Evolutionary conservation across 192 early-diverging fungal genomes (phyloP), one percentile per base, ranked within the genome.

Genomic region (Nowakowskiella sp.): DNA sequence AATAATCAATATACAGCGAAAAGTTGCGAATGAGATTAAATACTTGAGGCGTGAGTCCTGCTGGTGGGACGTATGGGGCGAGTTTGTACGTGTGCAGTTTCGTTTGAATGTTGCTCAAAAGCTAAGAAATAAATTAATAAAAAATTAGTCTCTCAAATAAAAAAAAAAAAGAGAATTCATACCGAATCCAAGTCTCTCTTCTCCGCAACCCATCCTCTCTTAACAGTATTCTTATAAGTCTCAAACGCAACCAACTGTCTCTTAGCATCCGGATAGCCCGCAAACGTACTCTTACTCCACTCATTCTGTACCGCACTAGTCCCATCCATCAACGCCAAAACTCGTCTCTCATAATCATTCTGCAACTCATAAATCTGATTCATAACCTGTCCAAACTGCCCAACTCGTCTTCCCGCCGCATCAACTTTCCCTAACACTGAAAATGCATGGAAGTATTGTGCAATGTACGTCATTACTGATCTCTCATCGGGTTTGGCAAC

Each of bases 371-470:
- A 97, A 10, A 80, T 79, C 4, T 88, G 86, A 47, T 82, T 81
- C 78, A 95, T 80, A 8, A 92, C 81, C 54, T 91, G 84, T 2
- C 72, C 86, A 54, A 97, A 86, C 64, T 93, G 89, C n/a, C 85
- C 87, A 30, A 97, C 80, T 32, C 94, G 87, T 44, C 94, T 75
- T 19, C 90, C 91, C 6, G 94, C 92, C 23, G 82, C 82, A 55
- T 89, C 93, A 5, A 90, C 80, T 60, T 86, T 89, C 77, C 87
- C 86, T 13, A 92, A 71, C 28, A 83, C 81, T 13, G 91, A 92
- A 49, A 97, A 95, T 5, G 94, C 94, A 58, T 97, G 94, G 78
- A 94, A 97, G 63, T 95, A 97, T 68, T 94, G 87, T 8, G 94
- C 92, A 16, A 95, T 90, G 49, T 97, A 97, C 27, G 94, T 96